These are phyloP conservation scores for Fusarium metavorans DNA, from an alignment of 2,329 filamentous ascomycete genomes.

Conservation along the genomic window DNA sequence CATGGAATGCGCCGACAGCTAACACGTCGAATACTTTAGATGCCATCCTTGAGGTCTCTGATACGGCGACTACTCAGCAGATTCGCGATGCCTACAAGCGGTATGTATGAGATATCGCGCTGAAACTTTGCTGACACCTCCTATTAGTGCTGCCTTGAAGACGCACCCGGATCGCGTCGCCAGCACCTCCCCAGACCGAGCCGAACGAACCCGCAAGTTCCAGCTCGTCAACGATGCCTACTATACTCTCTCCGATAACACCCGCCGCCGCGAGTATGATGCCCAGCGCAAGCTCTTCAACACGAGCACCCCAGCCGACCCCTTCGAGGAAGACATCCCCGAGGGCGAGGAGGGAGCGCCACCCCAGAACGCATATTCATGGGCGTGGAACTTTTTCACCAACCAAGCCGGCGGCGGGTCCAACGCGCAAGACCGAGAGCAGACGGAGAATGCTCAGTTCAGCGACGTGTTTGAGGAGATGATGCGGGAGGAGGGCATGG, in stretches of 20 bases:
- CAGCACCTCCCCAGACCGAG: conserved; percentile 83
- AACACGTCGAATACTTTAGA: conserved; percentile 61
- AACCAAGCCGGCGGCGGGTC: conserved; percentile 37
- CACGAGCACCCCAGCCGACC: conserved; percentile 49
- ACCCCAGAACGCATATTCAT: conserved; percentile 73
- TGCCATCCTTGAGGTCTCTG: conserved; percentile 77
- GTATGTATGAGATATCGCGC: conserved; percentile 54
- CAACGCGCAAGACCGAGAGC: conserved; percentile 56
- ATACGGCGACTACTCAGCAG: conserved; percentile 82
- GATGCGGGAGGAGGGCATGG: conserved; percentile 87
- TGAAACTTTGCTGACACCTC: conserved; percentile 26
- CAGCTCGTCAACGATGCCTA: conserved; percentile 94
- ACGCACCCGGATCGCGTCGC: conserved; percentile 94
- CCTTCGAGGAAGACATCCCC: conserved; percentile 56
- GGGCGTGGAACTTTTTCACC: conserved; percentile 77
- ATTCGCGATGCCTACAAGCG: conserved; percentile 96
- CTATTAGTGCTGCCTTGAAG: conserved; percentile 82
- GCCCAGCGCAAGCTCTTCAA: conserved; percentile 62
- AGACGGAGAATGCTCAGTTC: conserved; percentile 83
- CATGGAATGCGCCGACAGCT: conserved; percentile 24
- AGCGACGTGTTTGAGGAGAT: conserved; percentile 90
- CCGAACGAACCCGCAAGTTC: conserved; percentile 85
- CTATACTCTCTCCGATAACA: conserved; percentile 86
- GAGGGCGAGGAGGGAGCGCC: conserved; percentile 45
- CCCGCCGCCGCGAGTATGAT: conserved; percentile 87